phyloP scores from a whole-genome alignment of 441 rosid genomes.

The Melianthus villosus region DNA sequence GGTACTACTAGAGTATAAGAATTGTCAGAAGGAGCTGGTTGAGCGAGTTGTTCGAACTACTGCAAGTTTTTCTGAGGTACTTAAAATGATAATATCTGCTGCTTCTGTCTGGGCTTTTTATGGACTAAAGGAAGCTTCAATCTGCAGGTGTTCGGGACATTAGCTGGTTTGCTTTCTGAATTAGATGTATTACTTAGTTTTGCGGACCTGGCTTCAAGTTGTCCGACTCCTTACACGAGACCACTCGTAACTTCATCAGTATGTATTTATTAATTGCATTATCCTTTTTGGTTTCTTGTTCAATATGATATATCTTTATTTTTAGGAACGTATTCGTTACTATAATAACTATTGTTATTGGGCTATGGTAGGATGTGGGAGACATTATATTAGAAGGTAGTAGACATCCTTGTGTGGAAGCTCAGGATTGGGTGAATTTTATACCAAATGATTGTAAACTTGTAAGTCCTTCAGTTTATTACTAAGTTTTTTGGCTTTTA shows the following conservation, averaged over 20 bases:
- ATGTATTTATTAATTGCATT: constrained; percentile 12
- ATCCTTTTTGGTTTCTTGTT: constrained; percentile 7
- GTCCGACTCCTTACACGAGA: constrained; percentile 87
- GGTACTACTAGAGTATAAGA: constrained; percentile 67
- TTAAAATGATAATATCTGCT: constrained; percentile 6
- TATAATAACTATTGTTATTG: constrained; percentile 6
- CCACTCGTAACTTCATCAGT: constrained; percentile 75
- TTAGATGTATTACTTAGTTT: constrained; percentile 90
- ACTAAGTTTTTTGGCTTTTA: too few species aligned
- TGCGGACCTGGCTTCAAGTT: constrained; percentile 86
- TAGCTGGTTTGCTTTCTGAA: constrained; percentile 67
- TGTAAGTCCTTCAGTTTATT: constrained; percentile 34
- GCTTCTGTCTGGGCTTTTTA: constrained; percentile 7
- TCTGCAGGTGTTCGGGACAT: constrained; percentile 64
- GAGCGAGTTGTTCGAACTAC: constrained; percentile 66
- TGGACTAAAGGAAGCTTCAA: constrained; percentile 11
- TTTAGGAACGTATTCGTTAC: constrained; percentile 5
- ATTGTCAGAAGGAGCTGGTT: constrained; percentile 67
- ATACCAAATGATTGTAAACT: constrained; percentile 95
- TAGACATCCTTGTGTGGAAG: constrained; percentile 98
- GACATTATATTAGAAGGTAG: constrained; percentile 80
- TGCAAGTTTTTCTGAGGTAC: constrained; percentile 72
- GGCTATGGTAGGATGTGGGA: constrained; percentile 48
- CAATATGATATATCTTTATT: constrained; percentile 3
- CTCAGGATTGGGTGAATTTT: constrained; percentile 98